Evolutionary conservation across 345 rosid species (phyloP).

Genomic region (Balakata baccata): DNA sequence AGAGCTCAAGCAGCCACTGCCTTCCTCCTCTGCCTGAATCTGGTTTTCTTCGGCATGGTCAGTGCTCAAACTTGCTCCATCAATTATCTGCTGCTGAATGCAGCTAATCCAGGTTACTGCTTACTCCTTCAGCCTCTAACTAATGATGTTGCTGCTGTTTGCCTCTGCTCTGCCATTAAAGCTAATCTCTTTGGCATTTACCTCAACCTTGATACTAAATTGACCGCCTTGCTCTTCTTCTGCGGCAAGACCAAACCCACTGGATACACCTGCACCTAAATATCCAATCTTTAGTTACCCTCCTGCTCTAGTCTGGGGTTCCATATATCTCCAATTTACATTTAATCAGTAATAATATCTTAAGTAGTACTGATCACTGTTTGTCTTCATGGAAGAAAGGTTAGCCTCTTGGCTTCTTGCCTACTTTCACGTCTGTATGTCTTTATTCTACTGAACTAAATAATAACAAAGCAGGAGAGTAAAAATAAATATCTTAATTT

Average conservation of each 20-base stretch:
- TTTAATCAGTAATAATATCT: too few relatives aligned
- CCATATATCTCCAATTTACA: too few relatives aligned
- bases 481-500: too few relatives aligned
- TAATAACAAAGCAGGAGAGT: too few relatives aligned
- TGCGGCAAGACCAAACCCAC: neutral
- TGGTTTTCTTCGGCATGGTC: neutral
- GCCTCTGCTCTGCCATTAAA: neutral
- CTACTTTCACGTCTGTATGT: too few relatives aligned
- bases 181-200: neutral
- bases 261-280: neutral
- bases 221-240: neutral
- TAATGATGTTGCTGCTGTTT: neutral
- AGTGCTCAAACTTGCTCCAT: neutral
- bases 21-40: conserved; percentile 2
- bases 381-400: too few relatives aligned
- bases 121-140: neutral
- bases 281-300: too few relatives aligned
- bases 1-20: conserved; percentile 1
- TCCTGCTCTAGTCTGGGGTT: too few relatives aligned
- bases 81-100: neutral
- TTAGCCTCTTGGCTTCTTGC: too few relatives aligned
- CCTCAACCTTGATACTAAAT: neutral
- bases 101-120: neutral
- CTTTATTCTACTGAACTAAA: too few relatives aligned
- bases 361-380: too few relatives aligned